Evolutionary conservation across 495 filamentous ascomycete genomes (phyloP), one percentile per base, ranked within the genome.

Genomic region (Saxophila tyrrhenica): DNA sequence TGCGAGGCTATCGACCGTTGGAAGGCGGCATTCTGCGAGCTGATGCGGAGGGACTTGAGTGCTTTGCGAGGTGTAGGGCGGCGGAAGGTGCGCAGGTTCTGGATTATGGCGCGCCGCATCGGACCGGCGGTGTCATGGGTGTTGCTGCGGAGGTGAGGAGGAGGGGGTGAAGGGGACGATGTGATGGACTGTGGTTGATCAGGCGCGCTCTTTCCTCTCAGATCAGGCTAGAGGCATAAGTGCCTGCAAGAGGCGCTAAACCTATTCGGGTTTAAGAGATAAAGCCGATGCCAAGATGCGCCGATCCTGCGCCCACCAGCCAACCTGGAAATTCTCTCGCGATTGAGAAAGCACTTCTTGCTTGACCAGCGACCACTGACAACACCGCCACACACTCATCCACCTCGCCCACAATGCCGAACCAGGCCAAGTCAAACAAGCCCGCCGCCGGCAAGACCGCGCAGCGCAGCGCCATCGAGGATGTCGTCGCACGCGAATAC

Each of bases 401-500:
- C 19, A 21, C 20, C 13, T 16, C 47, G 5, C 22, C 35, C 25
- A 49, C 49, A 2, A 65, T 65, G 62, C 45, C 66, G 8, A 55
- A 42, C 20, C 25, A 57, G 38, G 24, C 67, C 3, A 68, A 70
- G 51, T 48, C 59, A 51, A 67, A 71, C 67, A 83, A 84, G 77
- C 71, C 75, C 52, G 60, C 78, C 57, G 78, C 78, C 63, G 79
- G 75, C 71, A 94, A 94, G 83, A n/a, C 24, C n/a, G 20, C 11
- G 7, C 68, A 70, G 64, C 86, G 90, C 69, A 95, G 89, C 70
- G 92, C 92, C 75, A 94, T 97, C 72, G 84, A 86, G 69, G 90
- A 97, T 75, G 94, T 97, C 66, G 92, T 99, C 69, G 83, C 92
- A 56, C 89, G 92, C 80, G 94, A 99, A 79, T 99, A 97, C 82